Base-by-base conservation (phyloP, 306 rosid species). In the Betula pendula region DNA sequence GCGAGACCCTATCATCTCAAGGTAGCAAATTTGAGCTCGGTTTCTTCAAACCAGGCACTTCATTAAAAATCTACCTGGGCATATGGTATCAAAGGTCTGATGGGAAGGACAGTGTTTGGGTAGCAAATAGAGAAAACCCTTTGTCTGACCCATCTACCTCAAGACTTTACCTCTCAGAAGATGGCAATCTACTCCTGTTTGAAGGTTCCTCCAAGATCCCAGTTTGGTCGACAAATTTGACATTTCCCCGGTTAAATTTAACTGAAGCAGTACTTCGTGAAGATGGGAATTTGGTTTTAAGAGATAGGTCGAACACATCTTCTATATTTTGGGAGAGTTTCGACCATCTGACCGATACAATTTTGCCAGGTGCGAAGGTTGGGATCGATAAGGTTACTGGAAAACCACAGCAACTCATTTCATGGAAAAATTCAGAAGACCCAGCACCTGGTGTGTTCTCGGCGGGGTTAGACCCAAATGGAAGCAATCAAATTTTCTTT, bases 401-500 rank as follows among this genome's bases (percentile, higher is more conserved):
- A 27, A 17, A 66, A 74, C 2, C 49, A 9, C 15, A 45, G 15
- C 49, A 45, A 3, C 15, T 45, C 15, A 45, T 45, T 45, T 45
- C 49, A 44, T 45, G 15, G 49, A 45, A 45, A 45, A 45, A 45
- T 45, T 10, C 15, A 0, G 75, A 84, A 2, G 77, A 87, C 77
- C 86, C 90, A 3, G 79, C 84, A 16, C 8, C 75, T 11, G 90
- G 88, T n/a, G 42, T 81, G 6, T 87, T 81, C 81, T 84, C 88
- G 11, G 31, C 79, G 12, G 88, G 84, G 56, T 49, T 81, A 25
- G 88, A 84, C 75, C 90, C 88, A 1, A 60, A 71, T 0, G 88
- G 75, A 58, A 79, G 74, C 49, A 13, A 3, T 20, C 60, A 53
- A 20, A 1, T 4, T 53, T 2, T 53, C 29, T 53, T 53, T 0